phyloP scores from a whole-genome alignment of 495 filamentous ascomycete genomes.

The Podospora sp. region DNA sequence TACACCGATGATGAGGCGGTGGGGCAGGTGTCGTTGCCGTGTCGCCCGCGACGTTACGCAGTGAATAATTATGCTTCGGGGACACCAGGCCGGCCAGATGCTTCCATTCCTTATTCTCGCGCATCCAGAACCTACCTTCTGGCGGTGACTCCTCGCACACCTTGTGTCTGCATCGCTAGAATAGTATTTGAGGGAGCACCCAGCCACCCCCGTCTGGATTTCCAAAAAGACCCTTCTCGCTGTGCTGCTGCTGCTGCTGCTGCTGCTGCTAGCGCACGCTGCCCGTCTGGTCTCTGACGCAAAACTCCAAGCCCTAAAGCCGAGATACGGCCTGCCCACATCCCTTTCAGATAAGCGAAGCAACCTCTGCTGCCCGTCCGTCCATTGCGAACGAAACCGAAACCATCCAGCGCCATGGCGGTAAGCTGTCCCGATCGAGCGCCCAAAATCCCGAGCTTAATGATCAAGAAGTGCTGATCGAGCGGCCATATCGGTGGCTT shows the following conservation, averaged over 20 bases:
- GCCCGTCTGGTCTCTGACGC: background rate
- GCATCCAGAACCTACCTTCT: background rate
- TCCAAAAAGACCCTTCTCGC: background rate
- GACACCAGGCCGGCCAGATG: background rate
- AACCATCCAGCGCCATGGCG: constrained; percentile 24
- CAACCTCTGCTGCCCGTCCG: background rate
- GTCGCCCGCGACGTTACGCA: constrained; percentile 13
- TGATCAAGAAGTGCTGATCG: background rate
- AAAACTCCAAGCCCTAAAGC: background rate
- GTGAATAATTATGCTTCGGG: constrained; percentile 6
- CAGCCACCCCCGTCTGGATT: background rate
- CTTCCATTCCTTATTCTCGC: background rate
- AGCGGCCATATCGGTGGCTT: background rate
- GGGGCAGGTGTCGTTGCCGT: constrained; percentile 14
- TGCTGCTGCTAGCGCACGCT: background rate
- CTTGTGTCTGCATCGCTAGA: background rate
- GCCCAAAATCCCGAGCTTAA: background rate
- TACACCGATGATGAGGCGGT: constrained; percentile 7
- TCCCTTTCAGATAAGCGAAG: constrained; percentile 5
- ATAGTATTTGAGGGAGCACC: constrained; percentile 6
- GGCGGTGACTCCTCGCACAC: background rate
- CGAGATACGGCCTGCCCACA: constrained; percentile 1
- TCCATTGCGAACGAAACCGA: background rate
- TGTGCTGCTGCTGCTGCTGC: background rate
- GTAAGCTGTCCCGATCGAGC: constrained; percentile 19